Evolutionary conservation across 192 early-diverging fungal species (phyloP).

Genomic region (Coemansia sp.): DNA sequence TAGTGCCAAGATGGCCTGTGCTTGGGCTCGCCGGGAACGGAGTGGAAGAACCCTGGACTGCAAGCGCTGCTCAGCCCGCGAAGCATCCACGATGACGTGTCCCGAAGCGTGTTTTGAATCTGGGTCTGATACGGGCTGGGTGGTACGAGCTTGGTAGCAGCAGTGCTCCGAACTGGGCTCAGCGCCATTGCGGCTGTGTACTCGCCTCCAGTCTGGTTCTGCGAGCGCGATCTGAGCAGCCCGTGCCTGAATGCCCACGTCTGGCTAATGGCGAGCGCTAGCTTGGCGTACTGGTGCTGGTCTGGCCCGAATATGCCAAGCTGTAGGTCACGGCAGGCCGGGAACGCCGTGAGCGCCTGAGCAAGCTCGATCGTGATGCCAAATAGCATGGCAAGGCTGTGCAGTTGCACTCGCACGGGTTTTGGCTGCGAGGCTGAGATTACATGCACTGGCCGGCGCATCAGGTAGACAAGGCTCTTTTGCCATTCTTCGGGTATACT

Average conservation of each 20-base stretch:
- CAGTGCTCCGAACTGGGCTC: constrained; percentile 18
- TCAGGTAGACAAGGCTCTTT: constrained; percentile 29
- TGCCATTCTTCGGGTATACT: constrained; percentile 37
- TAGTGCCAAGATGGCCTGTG: constrained; percentile 37
- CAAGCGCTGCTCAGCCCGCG: constrained; percentile 36
- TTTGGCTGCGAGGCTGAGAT: constrained; percentile 40
- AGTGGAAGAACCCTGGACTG: constrained; percentile 27
- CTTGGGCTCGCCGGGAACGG: neutral
- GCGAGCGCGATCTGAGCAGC: constrained; percentile 26
- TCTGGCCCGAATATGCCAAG: constrained; percentile 36
- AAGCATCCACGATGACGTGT: constrained; percentile 47
- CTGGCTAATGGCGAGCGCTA: constrained; percentile 43
- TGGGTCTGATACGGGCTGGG: constrained; percentile 22
- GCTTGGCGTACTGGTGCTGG: constrained; percentile 36
- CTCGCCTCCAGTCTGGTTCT: constrained; percentile 27
- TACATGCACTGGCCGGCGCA: constrained; percentile 30
- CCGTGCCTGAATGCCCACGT: constrained; percentile 38
- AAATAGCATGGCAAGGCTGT: constrained; percentile 23
- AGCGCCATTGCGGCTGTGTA: constrained; percentile 17
- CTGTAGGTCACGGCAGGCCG: constrained; percentile 23
- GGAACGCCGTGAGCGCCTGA: constrained; percentile 19
- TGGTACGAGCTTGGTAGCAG: constrained; percentile 18
- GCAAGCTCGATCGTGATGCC: constrained; percentile 39
- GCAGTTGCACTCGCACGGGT: constrained; percentile 41
- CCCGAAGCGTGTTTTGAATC: constrained; percentile 16